Base-by-base conservation (phyloP, 805 yeast species). In the Yarrowia sp. region DNA sequence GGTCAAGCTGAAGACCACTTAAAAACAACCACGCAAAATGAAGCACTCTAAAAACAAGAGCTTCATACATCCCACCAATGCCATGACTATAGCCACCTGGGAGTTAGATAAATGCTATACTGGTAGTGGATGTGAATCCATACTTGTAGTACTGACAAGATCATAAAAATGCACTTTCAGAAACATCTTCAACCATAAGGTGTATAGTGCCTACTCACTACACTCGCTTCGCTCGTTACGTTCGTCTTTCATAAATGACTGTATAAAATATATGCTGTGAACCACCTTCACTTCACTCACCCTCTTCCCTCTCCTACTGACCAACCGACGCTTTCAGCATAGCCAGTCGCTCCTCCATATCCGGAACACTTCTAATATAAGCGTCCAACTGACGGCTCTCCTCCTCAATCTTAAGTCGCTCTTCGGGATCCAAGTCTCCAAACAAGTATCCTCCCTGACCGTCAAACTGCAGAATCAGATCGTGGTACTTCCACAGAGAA, bases 401-500 rank as follows among this genome's bases (percentile, higher is more conserved):
- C 71, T 89, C 88, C 71, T 91, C 97, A 71, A 89, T 83, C 65
- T 81, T 76, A 67, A 92, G 81, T 70, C 97, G 82, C 74, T 84
- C 81, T 35, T 82, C 81, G 5, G 97, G 92, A 74, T 92, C 86
- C 64, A 92, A 83, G 68, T 81, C 81, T 5, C 80, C 79, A 73
- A 84, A 84, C 17, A 81, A 74, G 71, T 87, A 89, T 8, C 85
- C 85, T 1, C 93, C 93, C 71, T 84, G 83, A n/a, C 96, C 96
- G 72, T 88, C 92, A 72, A 92, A 90, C 74, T 91, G 92, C 68
- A 92, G 79, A 65, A 92, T 83, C 70, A 84, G 83, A 67, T 87
- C 84, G 75, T 92, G 98, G 79, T 90, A 92, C 74, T 89, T 89
- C 97, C 97, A 92, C 68, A 92, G 78, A 6, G 96, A 90, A 3